Evolutionary conservation across 805 yeast genomes (phyloP).

Genomic region (Lipomyces starkeyi): DNA sequence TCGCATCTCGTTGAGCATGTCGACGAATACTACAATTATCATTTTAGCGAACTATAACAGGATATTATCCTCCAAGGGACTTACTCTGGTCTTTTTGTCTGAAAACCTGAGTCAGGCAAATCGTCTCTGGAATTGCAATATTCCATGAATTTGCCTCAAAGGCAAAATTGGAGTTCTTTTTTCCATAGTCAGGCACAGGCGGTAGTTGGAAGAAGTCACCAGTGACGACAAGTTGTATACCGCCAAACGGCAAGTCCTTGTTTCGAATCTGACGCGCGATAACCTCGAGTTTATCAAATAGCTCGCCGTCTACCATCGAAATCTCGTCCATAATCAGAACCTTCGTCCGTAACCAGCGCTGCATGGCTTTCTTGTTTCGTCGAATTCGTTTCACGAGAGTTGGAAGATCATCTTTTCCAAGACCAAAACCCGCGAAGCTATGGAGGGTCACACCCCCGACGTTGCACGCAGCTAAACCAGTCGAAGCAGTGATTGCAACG

Average conservation of each 20-base stretch:
- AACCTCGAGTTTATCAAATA: conserved; percentile 74
- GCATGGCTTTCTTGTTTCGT: conserved; percentile 51
- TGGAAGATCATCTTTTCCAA: conserved; percentile 62
- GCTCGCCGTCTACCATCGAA: conserved; percentile 86
- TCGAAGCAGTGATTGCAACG: conserved; percentile 92
- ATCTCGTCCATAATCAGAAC: conserved; percentile 90
- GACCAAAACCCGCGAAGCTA: conserved; percentile 83
- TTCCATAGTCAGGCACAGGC: conserved; percentile 65
- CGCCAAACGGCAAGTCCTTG: conserved; percentile 79
- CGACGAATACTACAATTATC: conserved; percentile 59
- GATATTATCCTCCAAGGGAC: neutral
- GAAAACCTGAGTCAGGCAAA: conserved; percentile 78
- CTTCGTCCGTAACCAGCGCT: conserved; percentile 69
- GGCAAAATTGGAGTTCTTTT: conserved; percentile 58
- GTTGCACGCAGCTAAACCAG: conserved; percentile 94
- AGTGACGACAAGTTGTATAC: conserved; percentile 83
- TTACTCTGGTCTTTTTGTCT: conserved; percentile 73
- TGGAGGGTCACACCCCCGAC: conserved; percentile 92
- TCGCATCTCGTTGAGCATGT: conserved; percentile 81
- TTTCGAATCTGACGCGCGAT: conserved; percentile 67
- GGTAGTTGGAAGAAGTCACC: conserved; percentile 98
- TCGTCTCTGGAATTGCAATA: conserved; percentile 63
- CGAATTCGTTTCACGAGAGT: conserved; percentile 57
- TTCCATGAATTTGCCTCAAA: conserved; percentile 80
- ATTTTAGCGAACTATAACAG: neutral